These are phyloP conservation scores for Ampelomyces quisqualis DNA, from an alignment of 2,329 filamentous ascomycete genomes.

Conservation along the genomic window DNA sequence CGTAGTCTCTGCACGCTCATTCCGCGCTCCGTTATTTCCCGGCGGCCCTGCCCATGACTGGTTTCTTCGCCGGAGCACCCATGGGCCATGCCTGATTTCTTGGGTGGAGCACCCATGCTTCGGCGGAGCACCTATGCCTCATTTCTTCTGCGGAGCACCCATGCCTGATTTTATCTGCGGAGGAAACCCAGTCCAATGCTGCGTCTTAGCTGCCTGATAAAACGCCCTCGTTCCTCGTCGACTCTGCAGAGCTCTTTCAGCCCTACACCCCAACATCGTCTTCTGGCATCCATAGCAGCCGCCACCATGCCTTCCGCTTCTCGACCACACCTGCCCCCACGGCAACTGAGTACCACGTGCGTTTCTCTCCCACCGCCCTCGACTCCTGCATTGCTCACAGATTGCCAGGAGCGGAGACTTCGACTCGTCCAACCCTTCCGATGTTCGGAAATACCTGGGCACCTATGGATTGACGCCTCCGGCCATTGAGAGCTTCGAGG, in stretches of 20 bases:
- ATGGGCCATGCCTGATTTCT: too few relatives aligned
- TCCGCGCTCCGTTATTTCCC: too few relatives aligned
- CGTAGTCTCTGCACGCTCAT: too few relatives aligned
- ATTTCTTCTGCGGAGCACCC: too few relatives aligned
- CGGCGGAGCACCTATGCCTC: too few relatives aligned
- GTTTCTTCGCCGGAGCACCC: too few relatives aligned
- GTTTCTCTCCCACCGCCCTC: slow-evolving; percentile 8
- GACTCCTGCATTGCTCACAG: slow-evolving; percentile 7
- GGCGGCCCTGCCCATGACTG: too few relatives aligned
- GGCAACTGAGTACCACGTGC: slow-evolving; percentile 44
- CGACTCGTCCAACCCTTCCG: slow-evolving; percentile 51
- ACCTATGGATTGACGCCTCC: slow-evolving; percentile 57
- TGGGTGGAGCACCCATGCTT: too few relatives aligned
- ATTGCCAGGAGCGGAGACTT: slow-evolving; percentile 48
- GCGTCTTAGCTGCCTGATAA: slow-evolving; percentile 37
- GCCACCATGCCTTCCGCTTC: slow-evolving; percentile 39
- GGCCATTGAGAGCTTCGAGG: slow-evolving; percentile 52
- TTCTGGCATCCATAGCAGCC: slow-evolving; percentile 39
- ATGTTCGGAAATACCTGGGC: slow-evolving; percentile 53
- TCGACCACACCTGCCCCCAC: slow-evolving; percentile 40
- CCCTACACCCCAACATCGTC: slow-evolving; percentile 21
- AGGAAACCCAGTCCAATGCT: too few relatives aligned
- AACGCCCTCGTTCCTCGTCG: slow-evolving; percentile 31
- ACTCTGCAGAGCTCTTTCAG: slow-evolving; percentile 19
- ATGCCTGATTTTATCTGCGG: too few relatives aligned